Evolutionary conservation across 2,329 filamentous ascomycete genomes (phyloP), one percentile per base, ranked within the genome.

Genomic region (Coleophoma eucalyptorum): DNA sequence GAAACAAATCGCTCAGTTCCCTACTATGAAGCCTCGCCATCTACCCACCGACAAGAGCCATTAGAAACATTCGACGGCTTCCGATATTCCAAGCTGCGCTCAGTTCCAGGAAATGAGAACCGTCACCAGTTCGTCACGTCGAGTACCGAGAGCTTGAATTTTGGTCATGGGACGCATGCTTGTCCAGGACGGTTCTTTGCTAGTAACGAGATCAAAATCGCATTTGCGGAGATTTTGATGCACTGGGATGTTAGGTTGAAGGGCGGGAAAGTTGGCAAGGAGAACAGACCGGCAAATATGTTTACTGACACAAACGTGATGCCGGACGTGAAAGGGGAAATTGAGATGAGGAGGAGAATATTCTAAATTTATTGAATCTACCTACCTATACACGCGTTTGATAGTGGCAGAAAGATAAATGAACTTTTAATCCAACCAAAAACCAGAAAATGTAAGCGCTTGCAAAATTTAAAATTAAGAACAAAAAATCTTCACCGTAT

Each of bases 181-280:
- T 73, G 71, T 31, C 71, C 70, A 0, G 70, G 71, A 0, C 59
- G 70, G 1, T 72, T 72, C 60, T 61, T 71, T 37, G 66, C 66
- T 12, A 64, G 62, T 31, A 65, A 66, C 33, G 63, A 69, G 55
- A 62, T 71, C 43, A 70, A 71, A 62, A 57, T 68, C 35, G 38
- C 61, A 16, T 50, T 69, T 8, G 50, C 52, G 26, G 56, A 62
- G 31, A 20, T 68, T 1, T 34, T 69, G 19, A 42, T 66, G 48
- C 62, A 64, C 50, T 69, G 65, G 49, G 66, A 69, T 48, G 32
- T 52, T 15, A 45, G 21, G 19, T 45, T 31, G 6, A 45, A 42
- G 40, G 40, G 18, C 5, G 40, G 40, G 15, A 15, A 15, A 42
- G 35, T 16, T 38, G 35, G 35, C 1, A 13, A 13, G 15, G 3